These are phyloP conservation scores for Solanum ahanhuiri DNA, from an alignment of 257 asterid genomes.

Conservation along the genomic window DNA sequence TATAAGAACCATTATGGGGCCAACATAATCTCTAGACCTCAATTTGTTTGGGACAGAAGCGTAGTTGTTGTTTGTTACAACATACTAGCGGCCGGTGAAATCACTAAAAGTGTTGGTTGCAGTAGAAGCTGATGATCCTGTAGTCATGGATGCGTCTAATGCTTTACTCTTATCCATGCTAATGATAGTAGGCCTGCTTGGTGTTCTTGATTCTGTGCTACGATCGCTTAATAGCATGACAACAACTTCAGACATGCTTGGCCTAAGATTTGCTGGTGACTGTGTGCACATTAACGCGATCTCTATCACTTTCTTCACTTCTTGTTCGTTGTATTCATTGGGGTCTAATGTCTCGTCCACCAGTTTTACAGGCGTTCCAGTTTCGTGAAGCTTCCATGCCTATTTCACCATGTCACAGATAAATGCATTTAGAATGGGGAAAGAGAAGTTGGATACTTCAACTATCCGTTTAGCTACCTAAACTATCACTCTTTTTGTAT, in stretches of 20 bases:
- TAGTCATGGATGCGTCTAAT: slow-evolving; percentile 9
- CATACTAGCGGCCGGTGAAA: slow-evolving; percentile 50
- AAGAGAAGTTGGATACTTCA: background rate
- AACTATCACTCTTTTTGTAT: too few species aligned
- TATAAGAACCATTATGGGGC: background rate
- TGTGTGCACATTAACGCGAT: slow-evolving; percentile 63
- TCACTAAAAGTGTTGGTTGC: slow-evolving; percentile 51
- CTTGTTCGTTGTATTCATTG: slow-evolving; percentile 28
- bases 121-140: slow-evolving; percentile 24
- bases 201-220: slow-evolving; percentile 14
- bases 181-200: slow-evolving; percentile 20
- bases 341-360: slow-evolving; percentile 53
- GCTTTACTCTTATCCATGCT: slow-evolving; percentile 15
- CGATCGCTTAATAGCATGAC: slow-evolving; percentile 50
- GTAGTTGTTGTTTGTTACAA: background rate
- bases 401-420: background rate
- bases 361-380: slow-evolving; percentile 30
- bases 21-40: background rate
- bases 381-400: slow-evolving; percentile 78
- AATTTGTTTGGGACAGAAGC: background rate
- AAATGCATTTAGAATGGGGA: background rate
- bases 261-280: slow-evolving; percentile 60
- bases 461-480: background rate
- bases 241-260: slow-evolving; percentile 69
- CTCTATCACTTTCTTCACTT: slow-evolving; percentile 55